Evolutionary conservation across 495 filamentous ascomycete genomes (phyloP), one percentile per base, ranked within the genome.

Genomic region (Talaromyces adpressus): DNA sequence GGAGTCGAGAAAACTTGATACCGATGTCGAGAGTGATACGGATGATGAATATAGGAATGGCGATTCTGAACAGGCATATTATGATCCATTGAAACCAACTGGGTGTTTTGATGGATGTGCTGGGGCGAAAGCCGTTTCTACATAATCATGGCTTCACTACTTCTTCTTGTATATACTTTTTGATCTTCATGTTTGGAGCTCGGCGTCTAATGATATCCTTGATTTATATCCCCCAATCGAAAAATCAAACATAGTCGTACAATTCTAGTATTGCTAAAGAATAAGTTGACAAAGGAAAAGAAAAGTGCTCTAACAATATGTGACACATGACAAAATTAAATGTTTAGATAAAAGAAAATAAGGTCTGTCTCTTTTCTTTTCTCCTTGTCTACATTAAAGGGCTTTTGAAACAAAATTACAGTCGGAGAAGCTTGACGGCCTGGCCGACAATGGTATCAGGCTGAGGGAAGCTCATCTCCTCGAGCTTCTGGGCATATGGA

Each of bases 381-480:
- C 45, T 25, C 23, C 56, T 36, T 36, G 56, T 58, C 14, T 58
- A 58, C 30, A 20, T 58, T 25, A 56, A 56, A 56, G 9, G 9
- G 27, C 27, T 29, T 56, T 56, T 56, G 52, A 56, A 27, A 53
- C 9, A 27, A 16, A 56, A 56, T 56, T 87, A 91, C 73, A 96
- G 78, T 52, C 88, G 84, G 69, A 97, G 81, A 62, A 97, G 76
- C 83, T 95, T 96, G 62, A 85, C 89, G 63, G 90, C 86, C 73
- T 91, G 91, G 64, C 87, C 75, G 71, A 89, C 87, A 70, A 98
- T 96, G 67, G 92, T 77, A 61, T 85, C 73, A 78, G 94, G 91
- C 71, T 85, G 86, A 36, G 94, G 94, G 89, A 98, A 98, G 69
- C 82, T 81, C 89, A 98, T 87, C 72, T 91, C 82, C 83, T 98